Evolutionary conservation across 2,329 filamentous ascomycete genomes (phyloP).

Genomic region (Pochonia chlamydosporia): DNA sequence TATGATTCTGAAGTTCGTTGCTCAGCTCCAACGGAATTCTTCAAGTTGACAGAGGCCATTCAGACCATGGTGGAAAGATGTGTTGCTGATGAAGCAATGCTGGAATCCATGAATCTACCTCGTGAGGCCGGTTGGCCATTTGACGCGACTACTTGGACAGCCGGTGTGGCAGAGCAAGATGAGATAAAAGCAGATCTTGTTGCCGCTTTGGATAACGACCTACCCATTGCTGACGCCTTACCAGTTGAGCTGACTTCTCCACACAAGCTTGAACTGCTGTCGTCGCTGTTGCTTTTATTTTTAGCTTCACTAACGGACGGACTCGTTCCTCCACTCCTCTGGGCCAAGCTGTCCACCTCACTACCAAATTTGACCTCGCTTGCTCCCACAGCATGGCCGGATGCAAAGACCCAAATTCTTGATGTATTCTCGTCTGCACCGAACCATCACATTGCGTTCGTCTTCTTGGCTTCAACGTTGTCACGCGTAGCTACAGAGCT

Average conservation of each 20-base stretch:
- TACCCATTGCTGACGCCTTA: slow-evolving; percentile 55
- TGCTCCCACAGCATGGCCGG: slow-evolving; percentile 22
- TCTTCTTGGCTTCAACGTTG: slow-evolving; percentile 78
- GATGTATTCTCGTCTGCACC: slow-evolving; percentile 68
- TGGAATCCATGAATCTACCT: slow-evolving; percentile 47
- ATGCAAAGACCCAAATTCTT: slow-evolving; percentile 52
- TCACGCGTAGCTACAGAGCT: slow-evolving; percentile 46
- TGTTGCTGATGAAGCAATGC: slow-evolving; percentile 56
- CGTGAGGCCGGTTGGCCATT: slow-evolving; percentile 57
- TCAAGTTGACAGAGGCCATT: slow-evolving; percentile 79
- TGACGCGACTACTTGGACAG: slow-evolving; percentile 33
- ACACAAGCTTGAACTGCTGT: slow-evolving; percentile 68
- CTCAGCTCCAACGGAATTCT: slow-evolving; percentile 83
- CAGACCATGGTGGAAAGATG: slow-evolving; percentile 51
- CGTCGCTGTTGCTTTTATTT: slow-evolving; percentile 68
- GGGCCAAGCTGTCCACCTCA: slow-evolving; percentile 60
- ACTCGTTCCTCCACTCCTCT: slow-evolving; percentile 64
- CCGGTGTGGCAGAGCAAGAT: slow-evolving; percentile 17
- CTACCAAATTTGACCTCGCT: slow-evolving; percentile 34
- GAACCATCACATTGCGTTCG: slow-evolving; percentile 82
- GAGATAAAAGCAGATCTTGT: slow-evolving; percentile 34
- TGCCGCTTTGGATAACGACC: slow-evolving; percentile 69
- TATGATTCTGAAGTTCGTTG: slow-evolving; percentile 58
- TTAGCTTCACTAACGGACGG: slow-evolving; percentile 72
- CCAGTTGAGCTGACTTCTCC: slow-evolving; percentile 56